Base-by-base conservation (phyloP, 495 filamentous ascomycete species). In the Aspergillus coremiiformis region DNA sequence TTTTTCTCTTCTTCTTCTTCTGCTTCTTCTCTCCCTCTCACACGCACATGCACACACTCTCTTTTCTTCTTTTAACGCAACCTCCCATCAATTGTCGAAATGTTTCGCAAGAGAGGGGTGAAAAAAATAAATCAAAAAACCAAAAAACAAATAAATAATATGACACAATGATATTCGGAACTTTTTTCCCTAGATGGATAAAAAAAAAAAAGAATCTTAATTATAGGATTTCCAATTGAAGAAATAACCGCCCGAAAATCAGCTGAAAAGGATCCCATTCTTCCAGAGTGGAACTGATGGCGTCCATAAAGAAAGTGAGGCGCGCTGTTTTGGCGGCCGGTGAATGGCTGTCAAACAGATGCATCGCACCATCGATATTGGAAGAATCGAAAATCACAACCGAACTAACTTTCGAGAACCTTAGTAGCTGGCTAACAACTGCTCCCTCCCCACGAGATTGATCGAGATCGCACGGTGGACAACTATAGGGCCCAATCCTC, bases 321-420 rank as follows among this genome's bases (percentile, higher is more conserved):
- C 59, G 55, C 37, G 53, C 56, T 62, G 56, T 51, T 59, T 23
- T 62, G 56, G 59, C 60, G 52, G 44, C 21, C 53, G 44, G 21
- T 59, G 53, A 59, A 17, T 62, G 59, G 56, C 51, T 45, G 50
- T 26, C 52, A 41, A 9, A 3, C 17, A 41, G 37, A 41, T 21
- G 27, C 44, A 35, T 27, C 24, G n/a, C 24, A 27, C 9, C 15
- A 21, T 33, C 19, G 20, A 33, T 39, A 37, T 35, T 15, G 20
- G 47, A 22, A 49, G 15, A 39, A 26, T 49, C 39, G 21, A 6
- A 24, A n/a, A 21, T n/a, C 10, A 24, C 20, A 5, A 48, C 37
- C 27, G n/a, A n/a, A 35, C 30, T 23, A 23, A 35, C 2, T 41
- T 41, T 41, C 17, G 37, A 41, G 37, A 20, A 41, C 37, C 10